Percentiles rank a stretch among this genome's conserved stretches.
phyloP scores from a whole-genome alignment of 2,329 filamentous ascomycete genomes.

The Elsinoe ampelina region DNA sequence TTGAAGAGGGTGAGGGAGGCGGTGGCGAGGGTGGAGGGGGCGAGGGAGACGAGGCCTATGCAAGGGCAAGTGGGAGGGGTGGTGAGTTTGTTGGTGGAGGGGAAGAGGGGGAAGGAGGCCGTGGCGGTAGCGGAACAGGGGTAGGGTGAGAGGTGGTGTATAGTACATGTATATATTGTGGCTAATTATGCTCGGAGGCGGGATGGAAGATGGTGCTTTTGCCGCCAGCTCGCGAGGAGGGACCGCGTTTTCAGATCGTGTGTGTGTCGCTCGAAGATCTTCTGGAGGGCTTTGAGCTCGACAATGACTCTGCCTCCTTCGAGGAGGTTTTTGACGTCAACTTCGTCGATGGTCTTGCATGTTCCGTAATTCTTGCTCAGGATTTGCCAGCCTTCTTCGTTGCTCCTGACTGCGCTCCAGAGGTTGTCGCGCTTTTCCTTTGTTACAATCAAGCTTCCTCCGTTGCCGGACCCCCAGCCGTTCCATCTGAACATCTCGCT shows the following conservation, averaged over 20 bases:
- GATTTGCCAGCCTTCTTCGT: background rate
- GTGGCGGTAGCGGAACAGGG: background rate
- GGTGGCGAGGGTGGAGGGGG: constrained; percentile 34
- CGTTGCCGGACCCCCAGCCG: constrained; percentile 56
- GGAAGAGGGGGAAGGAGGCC: constrained; percentile 17
- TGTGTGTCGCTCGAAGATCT: constrained; percentile 64
- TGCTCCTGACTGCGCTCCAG: constrained; percentile 50
- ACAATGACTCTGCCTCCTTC: constrained; percentile 78
- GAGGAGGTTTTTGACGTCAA: constrained; percentile 91
- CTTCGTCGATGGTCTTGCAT: constrained; percentile 61
- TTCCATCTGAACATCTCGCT: constrained; percentile 61
- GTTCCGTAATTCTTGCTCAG: constrained; percentile 56
- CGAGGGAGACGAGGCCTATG: constrained; percentile 37
- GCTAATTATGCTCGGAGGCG: background rate
- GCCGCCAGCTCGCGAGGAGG: constrained; percentile 3
- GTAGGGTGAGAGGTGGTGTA: background rate
- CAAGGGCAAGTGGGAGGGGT: constrained; percentile 39
- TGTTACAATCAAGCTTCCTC: constrained; percentile 69
- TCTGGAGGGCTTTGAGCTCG: constrained; percentile 69
- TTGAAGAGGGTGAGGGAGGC: constrained; percentile 43
- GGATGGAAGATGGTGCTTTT: background rate
- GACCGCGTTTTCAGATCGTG: constrained; percentile 40
- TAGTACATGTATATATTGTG: background rate
- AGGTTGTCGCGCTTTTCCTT: constrained; percentile 51
- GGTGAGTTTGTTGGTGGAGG: constrained; percentile 39